Evolutionary conservation across 164 flowering plant species (phyloP).

Genomic region (Houttuynia cordata): DNA sequence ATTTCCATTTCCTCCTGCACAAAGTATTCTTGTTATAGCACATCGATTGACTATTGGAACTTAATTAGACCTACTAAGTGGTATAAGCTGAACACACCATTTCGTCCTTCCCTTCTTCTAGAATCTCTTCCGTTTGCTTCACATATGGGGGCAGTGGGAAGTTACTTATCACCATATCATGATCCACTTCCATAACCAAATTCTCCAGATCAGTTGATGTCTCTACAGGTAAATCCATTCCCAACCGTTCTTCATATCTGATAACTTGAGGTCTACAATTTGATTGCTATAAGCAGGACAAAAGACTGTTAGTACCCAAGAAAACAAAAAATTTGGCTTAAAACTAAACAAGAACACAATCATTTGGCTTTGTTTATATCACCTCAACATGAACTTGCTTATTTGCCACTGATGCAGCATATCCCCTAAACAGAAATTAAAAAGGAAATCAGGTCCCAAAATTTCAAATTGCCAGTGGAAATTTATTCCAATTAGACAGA

Average conservation of each 20-base stretch:
- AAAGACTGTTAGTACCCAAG: too few relatives aligned
- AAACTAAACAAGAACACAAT: not conserved
- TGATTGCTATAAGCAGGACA: slow-evolving; percentile 17
- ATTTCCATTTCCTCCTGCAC: slow-evolving; percentile 51
- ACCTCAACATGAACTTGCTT: slow-evolving; percentile 28
- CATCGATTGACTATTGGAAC: not conserved
- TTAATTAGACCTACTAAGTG: not conserved
- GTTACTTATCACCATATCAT: slow-evolving; percentile 22
- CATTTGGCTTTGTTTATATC: not conserved
- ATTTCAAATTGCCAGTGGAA: too few relatives aligned
- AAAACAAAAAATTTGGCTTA: not conserved
- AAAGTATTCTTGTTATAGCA: not conserved
- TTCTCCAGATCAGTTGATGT: slow-evolving; percentile 22
- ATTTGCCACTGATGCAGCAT: slow-evolving; percentile 60
- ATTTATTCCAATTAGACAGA: not conserved
- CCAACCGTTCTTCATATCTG: slow-evolving; percentile 3
- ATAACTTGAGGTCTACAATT: not conserved
- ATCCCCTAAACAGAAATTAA: slow-evolving; percentile 34
- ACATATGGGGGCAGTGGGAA: slow-evolving; percentile 42
- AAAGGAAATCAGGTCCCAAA: not conserved
- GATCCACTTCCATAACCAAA: slow-evolving; percentile 40
- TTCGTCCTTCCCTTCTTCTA: slow-evolving; percentile 58
- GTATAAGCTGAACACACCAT: slow-evolving; percentile 29
- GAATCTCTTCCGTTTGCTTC: slow-evolving; percentile 61
- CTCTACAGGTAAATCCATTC: slow-evolving; percentile 8